Evolutionary conservation across 1,284 basidiomycete genomes (phyloP), one percentile per base, ranked within the genome.

Genomic region (Grifola frondosa): DNA sequence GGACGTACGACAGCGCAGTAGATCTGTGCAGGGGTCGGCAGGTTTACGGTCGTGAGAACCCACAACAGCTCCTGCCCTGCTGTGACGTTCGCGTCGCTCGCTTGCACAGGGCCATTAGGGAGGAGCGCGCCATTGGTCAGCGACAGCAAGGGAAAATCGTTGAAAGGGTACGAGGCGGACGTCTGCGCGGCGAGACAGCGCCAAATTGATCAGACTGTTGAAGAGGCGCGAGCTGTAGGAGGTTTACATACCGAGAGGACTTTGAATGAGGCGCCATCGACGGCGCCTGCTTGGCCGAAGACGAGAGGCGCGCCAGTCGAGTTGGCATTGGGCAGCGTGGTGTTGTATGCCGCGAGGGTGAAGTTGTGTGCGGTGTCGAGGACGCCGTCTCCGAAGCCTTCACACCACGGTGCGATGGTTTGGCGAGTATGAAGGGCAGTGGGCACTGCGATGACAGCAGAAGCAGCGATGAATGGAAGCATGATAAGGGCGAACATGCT

Each of bases 121-220:
- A 53, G 34, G 29, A 60, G 52, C 13, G 48, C 44, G 37, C 57
- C 57, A 15, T 43, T 24, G 39, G 35, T 17, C 32, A 61, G 56
- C 13, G 53, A 48, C 29, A 59, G 32, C 25, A 38, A 39, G 6
- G 59, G 54, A 45, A 48, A 58, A 19, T 56, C 42, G 42, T 54
- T 47, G 48, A 49, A 58, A 6, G 56, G 57, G 43, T 42, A 61
- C 19, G 54, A 47, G 13, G 54, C 56, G 24, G 37, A 54, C 2
- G 59, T 61, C 59, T 61, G 15, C 29, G 28, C 8, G 26, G 26
- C n/a, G n/a, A n/a, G n/a, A 13, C 13, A 9, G 28, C n/a, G 35
- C n/a, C n/a, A n/a, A n/a, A n/a, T n/a, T n/a, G n/a, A n/a, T 36
- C 22, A 35, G 15, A n/a, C 26, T 39, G n/a, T n/a, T n/a, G n/a